These are phyloP conservation scores for Phytophthora meadii DNA, from an alignment of 352 stramenopile species.

Conservation along the genomic window DNA sequence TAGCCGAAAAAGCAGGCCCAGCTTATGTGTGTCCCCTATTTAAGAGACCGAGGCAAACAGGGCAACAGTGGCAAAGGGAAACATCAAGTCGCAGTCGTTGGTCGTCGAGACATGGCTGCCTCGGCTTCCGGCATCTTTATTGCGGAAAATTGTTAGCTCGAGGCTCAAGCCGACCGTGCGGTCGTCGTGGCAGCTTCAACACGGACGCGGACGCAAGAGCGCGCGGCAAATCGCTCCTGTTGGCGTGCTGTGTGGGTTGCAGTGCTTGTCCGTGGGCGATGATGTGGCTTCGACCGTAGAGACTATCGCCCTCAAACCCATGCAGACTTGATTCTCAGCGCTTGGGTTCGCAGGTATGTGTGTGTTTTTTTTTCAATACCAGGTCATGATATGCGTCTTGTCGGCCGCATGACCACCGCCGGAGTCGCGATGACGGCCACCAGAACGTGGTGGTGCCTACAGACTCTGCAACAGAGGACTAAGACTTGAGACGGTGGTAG, in stretches of 20 bases:
- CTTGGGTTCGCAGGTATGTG: no score
- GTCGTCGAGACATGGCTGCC: constrained; percentile 36
- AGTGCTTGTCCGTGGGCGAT: not conserved
- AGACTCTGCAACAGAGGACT: not conserved
- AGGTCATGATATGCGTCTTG: no score
- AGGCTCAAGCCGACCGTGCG: constrained; percentile 5
- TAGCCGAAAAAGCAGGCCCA: not conserved
- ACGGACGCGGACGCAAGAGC: constrained; percentile 1
- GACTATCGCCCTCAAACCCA: constrained; percentile 4
- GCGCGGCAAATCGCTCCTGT: constrained; percentile 23
- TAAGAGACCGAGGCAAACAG: constrained; percentile 12
- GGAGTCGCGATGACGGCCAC: constrained; percentile 8
- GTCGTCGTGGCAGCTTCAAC: constrained; percentile 26
- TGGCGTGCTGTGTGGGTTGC: constrained; percentile 18
- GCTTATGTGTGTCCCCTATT: no score
- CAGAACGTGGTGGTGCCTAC: not conserved
- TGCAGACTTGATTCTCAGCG: constrained; percentile 5
- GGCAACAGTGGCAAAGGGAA: constrained; percentile 1
- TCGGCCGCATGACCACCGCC: not conserved
- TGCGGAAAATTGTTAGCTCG: constrained; percentile 19
- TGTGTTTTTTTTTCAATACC: no score
- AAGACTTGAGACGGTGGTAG: constrained; percentile 13
- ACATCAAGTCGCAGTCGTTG: constrained; percentile 19
- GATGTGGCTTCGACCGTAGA: not conserved
- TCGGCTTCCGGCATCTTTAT: constrained; percentile 27